These are phyloP conservation scores for Claviceps sp. DNA, from an alignment of 2,329 filamentous ascomycete genomes.

Conservation along the genomic window DNA sequence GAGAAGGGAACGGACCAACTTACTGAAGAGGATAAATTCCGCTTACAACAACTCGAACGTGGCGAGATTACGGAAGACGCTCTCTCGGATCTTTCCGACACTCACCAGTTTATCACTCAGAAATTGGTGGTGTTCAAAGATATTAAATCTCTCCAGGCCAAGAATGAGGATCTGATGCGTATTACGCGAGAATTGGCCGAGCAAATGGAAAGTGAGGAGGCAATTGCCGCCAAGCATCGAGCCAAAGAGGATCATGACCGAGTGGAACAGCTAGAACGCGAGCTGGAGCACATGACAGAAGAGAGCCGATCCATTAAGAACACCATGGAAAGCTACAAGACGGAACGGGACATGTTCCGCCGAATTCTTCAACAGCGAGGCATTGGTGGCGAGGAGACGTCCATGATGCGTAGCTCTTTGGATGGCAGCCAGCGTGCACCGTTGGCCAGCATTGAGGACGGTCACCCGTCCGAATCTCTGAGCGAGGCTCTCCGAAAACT, in stretches of 20 bases:
- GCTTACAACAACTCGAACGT: constrained; percentile 64
- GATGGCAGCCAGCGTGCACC: constrained; percentile 42
- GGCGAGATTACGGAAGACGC: constrained; percentile 61
- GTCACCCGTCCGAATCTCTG: constrained; percentile 46
- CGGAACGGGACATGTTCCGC: constrained; percentile 94
- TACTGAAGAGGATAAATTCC: constrained; percentile 55
- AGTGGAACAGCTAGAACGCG: constrained; percentile 57
- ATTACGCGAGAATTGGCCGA: constrained; percentile 76
- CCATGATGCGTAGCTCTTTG: constrained; percentile 59
- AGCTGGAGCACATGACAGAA: constrained; percentile 65
- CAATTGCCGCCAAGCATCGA: constrained; percentile 50
- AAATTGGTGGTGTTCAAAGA: constrained; percentile 84
- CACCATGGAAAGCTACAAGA: constrained; percentile 84
- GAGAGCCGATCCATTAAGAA: constrained; percentile 71
- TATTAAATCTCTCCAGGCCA: constrained; percentile 69
- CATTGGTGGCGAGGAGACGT: constrained; percentile 47
- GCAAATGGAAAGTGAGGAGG: constrained; percentile 84
- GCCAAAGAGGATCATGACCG: constrained; percentile 55
- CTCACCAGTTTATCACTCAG: constrained; percentile 78
- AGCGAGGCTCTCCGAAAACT: constrained; percentile 72
- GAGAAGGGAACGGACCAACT: constrained; percentile 67
- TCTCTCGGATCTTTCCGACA: constrained; percentile 65
- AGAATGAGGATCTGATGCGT: constrained; percentile 73
- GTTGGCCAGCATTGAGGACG: constrained; percentile 44
- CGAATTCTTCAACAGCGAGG: constrained; percentile 72